Percentiles rank a stretch among this genome's conserved stretches.
These are phyloP conservation scores for Hysterangium stoloniferum DNA, from an alignment of 768 basidiomycete genomes.

Conservation along the genomic window DNA sequence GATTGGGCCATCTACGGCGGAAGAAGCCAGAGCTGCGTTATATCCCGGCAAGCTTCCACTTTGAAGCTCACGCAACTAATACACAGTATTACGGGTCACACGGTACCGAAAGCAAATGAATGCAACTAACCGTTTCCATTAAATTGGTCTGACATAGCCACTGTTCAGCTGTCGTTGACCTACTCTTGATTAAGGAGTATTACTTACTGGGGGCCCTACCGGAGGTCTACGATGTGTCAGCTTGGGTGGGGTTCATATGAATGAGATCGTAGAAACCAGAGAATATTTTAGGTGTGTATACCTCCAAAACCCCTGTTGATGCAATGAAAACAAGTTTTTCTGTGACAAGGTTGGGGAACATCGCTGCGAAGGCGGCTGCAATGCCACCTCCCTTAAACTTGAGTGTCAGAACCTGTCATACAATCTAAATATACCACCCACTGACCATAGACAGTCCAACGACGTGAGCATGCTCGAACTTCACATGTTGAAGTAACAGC, in stretches of 20 bases:
- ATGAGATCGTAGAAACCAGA: no score
- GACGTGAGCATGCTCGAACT: constrained; percentile 59
- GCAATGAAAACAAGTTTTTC: constrained; percentile 60
- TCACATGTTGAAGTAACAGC: constrained; percentile 69
- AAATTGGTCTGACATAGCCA: no score
- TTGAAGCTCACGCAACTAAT: constrained; percentile 10
- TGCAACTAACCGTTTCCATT: no score
- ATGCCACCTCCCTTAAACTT: constrained; percentile 66
- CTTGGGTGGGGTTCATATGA: no score
- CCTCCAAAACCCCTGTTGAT: constrained; percentile 55
- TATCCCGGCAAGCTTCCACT: constrained; percentile 13
- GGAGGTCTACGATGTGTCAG: no score
- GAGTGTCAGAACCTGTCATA: no score
- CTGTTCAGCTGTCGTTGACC: no score
- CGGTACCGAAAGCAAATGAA: neutral
- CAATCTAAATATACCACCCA: no score
- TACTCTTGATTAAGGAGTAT: no score
- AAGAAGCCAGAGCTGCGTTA: constrained; percentile 12
- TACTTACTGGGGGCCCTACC: no score
- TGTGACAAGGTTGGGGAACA: constrained; percentile 66
- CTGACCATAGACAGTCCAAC: constrained; percentile 72
- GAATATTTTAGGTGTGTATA: constrained; percentile 13
- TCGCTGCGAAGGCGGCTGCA: constrained; percentile 59
- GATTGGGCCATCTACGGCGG: constrained; percentile 20
- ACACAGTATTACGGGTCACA: no score